phyloP scores from a whole-genome alignment of 345 rosid genomes.

The Populus davidiana region DNA sequence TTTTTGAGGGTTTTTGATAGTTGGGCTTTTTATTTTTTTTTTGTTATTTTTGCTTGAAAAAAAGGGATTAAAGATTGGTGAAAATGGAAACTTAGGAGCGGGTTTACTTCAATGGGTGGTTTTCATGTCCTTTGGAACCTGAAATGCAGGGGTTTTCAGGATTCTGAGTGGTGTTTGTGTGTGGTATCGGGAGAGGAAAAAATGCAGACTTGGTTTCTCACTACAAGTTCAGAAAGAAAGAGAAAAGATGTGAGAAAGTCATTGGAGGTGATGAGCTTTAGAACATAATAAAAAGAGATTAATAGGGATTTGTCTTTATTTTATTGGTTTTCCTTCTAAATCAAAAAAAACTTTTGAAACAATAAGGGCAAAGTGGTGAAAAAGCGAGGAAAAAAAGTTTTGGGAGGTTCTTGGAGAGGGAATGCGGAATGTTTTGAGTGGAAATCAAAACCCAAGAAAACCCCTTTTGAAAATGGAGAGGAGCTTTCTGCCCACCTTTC shows the following conservation, averaged over 20 bases:
- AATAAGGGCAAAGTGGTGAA: not conserved
- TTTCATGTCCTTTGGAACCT: not conserved
- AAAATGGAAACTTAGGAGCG: constrained; percentile 2
- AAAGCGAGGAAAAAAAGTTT: not conserved
- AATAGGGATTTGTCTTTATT: not conserved
- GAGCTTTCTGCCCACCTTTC: not conserved
- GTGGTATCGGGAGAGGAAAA: not conserved
- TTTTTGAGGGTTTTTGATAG: constrained; percentile 13
- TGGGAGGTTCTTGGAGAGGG: not conserved
- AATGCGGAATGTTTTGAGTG: constrained; percentile 1
- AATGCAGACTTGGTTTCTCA: not conserved
- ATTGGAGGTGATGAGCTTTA: constrained; percentile 6
- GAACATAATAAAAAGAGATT: not conserved
- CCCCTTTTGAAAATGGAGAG: not conserved
- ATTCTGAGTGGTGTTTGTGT: not conserved
- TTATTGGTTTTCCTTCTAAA: not conserved
- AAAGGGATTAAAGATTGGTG: not conserved
- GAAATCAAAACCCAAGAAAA: constrained; percentile 11
- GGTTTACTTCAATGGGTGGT: not conserved
- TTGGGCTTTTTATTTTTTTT: not conserved
- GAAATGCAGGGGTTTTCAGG: not conserved
- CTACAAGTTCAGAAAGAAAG: not conserved
- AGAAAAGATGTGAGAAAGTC: not conserved
- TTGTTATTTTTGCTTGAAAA: not conserved
- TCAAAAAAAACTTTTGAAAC: not conserved